phyloP scores from a whole-genome alignment of 176 grass and related monocot genomes.

The Sorghum bicolor region Sorghum_bicolor_NCBIv3 NC_012872.2:61510501-61511000 shows the following conservation, averaged over 20 bases:
- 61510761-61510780: no score
- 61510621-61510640: not conserved
- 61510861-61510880: not conserved
- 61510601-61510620: not conserved
- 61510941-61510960: not conserved
- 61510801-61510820: not conserved
- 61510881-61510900: not conserved
- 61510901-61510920: not conserved
- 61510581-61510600: not conserved
- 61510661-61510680: no score
- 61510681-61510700: not conserved
- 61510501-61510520: not conserved
- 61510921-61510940: not conserved
- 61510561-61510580: not conserved
- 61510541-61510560: not conserved
- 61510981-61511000: conserved; percentile 16
- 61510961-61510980: no score
- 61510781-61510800: no score
- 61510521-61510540: not conserved
- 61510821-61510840: not conserved
- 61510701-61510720: not conserved
- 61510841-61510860: not conserved
- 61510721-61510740: not conserved
- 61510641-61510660: not conserved
- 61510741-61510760: no score